Conservation (phyloP, 2,329 filamentous ascomycete genomes). For the Colletotrichum endophyticum region DNA sequence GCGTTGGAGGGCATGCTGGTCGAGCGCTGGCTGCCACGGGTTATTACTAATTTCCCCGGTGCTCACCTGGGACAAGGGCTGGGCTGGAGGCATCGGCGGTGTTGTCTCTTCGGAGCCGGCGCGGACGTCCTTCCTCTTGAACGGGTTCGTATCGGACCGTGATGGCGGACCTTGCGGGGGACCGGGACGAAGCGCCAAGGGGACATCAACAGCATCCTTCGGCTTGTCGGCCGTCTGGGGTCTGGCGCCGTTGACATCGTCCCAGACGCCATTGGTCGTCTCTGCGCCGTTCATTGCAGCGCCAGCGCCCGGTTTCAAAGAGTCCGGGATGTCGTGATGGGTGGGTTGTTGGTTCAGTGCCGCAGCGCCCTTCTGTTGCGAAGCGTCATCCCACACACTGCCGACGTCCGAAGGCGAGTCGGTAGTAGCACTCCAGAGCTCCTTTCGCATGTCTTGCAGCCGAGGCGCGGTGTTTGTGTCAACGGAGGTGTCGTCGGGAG, state of each 20-base stretch:
- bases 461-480: constrained; percentile 27
- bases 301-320: constrained; percentile 35
- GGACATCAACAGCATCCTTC: constrained; percentile 25
- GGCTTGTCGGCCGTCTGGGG: background rate
- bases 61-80: constrained; percentile 46
- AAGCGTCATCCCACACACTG: constrained; percentile 27
- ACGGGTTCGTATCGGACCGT: constrained; percentile 55
- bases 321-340: constrained; percentile 30
- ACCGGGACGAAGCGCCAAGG: constrained; percentile 35
- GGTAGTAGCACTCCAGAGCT: constrained; percentile 32
- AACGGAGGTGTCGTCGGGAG: constrained; percentile 31
- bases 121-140: constrained; percentile 51
- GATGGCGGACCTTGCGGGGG: constrained; percentile 5
- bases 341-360: background rate
- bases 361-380: constrained; percentile 10
- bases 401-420: constrained; percentile 33
- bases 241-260: constrained; percentile 27
- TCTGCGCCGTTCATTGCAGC: constrained; percentile 22
- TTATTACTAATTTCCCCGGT: constrained; percentile 48
- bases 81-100: constrained; percentile 28
- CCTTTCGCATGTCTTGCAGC: constrained; percentile 32
- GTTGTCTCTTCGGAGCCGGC: constrained; percentile 8
- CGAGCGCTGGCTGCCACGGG: constrained; percentile 47
- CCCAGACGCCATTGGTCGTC: constrained; percentile 36
- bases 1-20: constrained; percentile 7